Base-by-base conservation (phyloP, 2,329 filamentous ascomycete species). In the Verticillium dahliae region DNA sequence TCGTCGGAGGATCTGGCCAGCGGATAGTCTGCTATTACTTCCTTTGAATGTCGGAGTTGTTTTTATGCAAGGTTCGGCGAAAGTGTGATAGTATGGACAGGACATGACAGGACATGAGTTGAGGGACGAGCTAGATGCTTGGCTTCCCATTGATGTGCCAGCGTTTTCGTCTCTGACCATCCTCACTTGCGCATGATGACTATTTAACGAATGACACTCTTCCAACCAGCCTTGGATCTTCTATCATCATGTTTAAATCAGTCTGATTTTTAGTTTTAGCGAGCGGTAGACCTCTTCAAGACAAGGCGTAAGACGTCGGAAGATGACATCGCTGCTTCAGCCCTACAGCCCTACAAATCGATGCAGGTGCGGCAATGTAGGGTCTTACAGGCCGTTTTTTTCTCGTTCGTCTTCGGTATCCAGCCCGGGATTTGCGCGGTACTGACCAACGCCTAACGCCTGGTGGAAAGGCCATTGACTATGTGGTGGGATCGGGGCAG, bases 171-270 rank as follows among this genome's bases (percentile, higher is more conserved):
- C 62, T 35, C 62, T 50, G 54, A 54, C 35, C 58, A 27, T 62
- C 58, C 31, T 50, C 60, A 56, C 60, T 63, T 45, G 45, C 52
- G 41, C 57, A 62, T 50, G 45, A 65, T 61, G 57, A 57, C 59
- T 61, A 54, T 61, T 59, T 62, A 61, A 63, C 62, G 60, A 65
- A 64, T 52, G 58, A 60, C 57, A 61, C 58, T 41, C 58, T 45
- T 55, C 62, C 59, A 45, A 59, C 57, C 37, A 62, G 38, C 59
- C 50, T 11, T 52, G 45, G 3, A 10, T 18, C 18, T 27, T 22
- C 18, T 13, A 11, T 11, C 7, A 18, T 11, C 7, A 31, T 27
- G 45, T 11, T 27, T 3, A 4, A 10, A 22, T 22, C 39, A 27
- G 18, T n/a, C 15, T 22, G 2, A 13, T 27, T 4, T 22, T 22